Percentiles rank a stretch among this genome's conserved stretches.
Evolutionary conservation across 176 grass and related monocot species (phyloP).

Genomic region (Oryza punctata): DNA sequence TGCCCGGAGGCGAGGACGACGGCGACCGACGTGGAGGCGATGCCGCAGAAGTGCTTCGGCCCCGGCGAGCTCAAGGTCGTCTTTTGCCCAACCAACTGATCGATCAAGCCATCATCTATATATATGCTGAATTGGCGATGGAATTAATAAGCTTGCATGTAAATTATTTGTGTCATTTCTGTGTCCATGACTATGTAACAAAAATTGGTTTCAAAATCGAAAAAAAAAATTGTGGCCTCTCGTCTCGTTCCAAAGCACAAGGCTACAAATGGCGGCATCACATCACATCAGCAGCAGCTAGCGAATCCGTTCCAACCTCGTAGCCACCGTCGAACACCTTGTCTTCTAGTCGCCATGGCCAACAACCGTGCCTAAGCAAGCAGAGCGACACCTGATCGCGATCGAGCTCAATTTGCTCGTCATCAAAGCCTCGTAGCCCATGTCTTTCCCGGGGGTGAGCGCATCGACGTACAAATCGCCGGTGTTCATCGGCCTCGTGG

Average conservation of each 20-base stretch:
- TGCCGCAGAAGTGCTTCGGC: slow-evolving; percentile 39
- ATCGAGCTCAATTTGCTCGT: background rate
- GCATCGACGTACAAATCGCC: slow-evolving; percentile 26
- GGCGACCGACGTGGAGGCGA: slow-evolving; percentile 39
- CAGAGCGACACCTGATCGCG: background rate
- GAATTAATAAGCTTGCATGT: background rate
- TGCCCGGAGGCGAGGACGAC: slow-evolving; percentile 52
- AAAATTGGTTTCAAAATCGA: background rate
- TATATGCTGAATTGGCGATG: background rate
- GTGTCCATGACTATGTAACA: background rate
- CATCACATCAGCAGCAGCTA: background rate
- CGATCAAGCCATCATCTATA: background rate
- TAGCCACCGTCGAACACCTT: background rate
- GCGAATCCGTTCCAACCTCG: background rate
- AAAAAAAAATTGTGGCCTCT: too few species aligned
- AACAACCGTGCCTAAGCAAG: background rate
- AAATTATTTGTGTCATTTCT: background rate
- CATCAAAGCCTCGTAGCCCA: background rate
- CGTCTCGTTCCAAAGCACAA: background rate
- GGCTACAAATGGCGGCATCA: background rate
- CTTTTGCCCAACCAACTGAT: background rate
- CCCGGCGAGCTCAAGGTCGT: slow-evolving; percentile 50
- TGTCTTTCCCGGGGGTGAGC: background rate
- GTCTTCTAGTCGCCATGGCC: background rate
- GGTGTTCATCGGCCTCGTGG: slow-evolving; percentile 45